Evolutionary conservation across 2,329 filamentous ascomycete species (phyloP).

Genomic region (Chaetomiaceae sp.): DNA sequence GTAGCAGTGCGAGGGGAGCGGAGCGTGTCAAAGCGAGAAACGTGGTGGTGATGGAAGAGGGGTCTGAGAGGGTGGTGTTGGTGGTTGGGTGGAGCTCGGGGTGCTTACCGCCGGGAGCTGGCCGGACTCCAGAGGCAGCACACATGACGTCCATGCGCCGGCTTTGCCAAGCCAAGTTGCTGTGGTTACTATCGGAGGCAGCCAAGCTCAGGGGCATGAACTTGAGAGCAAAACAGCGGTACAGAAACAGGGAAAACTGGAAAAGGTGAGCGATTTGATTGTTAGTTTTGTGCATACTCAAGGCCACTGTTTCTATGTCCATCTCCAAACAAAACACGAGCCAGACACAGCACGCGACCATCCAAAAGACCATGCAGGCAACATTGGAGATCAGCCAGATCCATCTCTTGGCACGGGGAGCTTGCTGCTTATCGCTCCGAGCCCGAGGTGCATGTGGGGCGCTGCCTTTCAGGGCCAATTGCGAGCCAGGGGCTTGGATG

Average conservation of each 20-base stretch:
- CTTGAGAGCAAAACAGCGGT: no score
- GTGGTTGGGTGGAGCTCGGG: not conserved
- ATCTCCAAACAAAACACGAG: no score
- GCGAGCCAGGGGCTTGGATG: not conserved
- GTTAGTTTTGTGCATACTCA: no score
- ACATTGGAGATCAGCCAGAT: no score
- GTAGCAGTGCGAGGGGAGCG: not conserved
- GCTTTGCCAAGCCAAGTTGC: not conserved
- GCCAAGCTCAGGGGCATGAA: no score
- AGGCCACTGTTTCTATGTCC: no score
- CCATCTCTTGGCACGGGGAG: not conserved
- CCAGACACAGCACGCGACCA: no score
- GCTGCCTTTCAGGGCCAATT: not conserved
- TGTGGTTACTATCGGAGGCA: no score
- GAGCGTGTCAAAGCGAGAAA: not conserved
- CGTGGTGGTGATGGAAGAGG: not conserved
- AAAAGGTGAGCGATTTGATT: no score
- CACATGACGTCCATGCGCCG: not conserved
- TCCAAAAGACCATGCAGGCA: no score
- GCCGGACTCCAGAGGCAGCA: no score
- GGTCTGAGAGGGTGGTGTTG: not conserved
- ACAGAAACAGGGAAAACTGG: no score
- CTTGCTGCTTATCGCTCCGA: not conserved
- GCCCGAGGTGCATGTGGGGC: constrained; percentile 1
- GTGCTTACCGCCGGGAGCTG: not conserved